Base-by-base conservation (phyloP, 441 rosid species). In the Rhodomyrtus psidioides region DNA sequence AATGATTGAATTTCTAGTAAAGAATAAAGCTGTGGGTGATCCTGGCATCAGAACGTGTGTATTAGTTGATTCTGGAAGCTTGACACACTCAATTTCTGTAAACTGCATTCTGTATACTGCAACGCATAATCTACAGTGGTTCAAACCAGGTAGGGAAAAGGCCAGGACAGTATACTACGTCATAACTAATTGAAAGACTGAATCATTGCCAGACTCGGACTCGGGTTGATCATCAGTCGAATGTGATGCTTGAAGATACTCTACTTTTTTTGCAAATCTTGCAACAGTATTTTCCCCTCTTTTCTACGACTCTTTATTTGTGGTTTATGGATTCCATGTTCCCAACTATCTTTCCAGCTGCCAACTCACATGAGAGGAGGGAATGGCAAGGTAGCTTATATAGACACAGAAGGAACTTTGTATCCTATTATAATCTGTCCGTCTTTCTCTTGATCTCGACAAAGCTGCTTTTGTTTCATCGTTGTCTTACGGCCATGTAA, bases 401-500 rank as follows among this genome's bases (percentile, higher is more conserved):
- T 97, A 60, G 99, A 97, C 86, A 96, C 98, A 1, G 99, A 96
- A 88, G 98, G 99, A 90, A 96, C 99, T 81, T 96, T 97, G 99
- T 96, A 95, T 91, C 94, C 95, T 92, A 23, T 44, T 85, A 54
- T 23, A 82, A 28, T 53, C 55, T 42, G 19, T 82, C 85, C 54
- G 76, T 88, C 7, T 15, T 59, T 59, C 27, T 2, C 70, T 59
- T n/a, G 39, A 59, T 9, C 70, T 59, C 8, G 9, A 59, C 21
- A 27, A 3, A 59, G 39, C 70, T 59, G 70, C 21, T 59, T 59
- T 4, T 15, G 70, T 15, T 59, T 59, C 39, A 27, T 59, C 28
- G 7, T 13, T 4, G 70, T 16, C 30, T 15, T 59, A 1, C 16
- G 39, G 16, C 39, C 70, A 27, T 59, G 70, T 59, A 15, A 59